These are phyloP conservation scores for Oldenlandia corymbosa DNA, from an alignment of 257 asterid genomes.

Conservation along the genomic window DNA sequence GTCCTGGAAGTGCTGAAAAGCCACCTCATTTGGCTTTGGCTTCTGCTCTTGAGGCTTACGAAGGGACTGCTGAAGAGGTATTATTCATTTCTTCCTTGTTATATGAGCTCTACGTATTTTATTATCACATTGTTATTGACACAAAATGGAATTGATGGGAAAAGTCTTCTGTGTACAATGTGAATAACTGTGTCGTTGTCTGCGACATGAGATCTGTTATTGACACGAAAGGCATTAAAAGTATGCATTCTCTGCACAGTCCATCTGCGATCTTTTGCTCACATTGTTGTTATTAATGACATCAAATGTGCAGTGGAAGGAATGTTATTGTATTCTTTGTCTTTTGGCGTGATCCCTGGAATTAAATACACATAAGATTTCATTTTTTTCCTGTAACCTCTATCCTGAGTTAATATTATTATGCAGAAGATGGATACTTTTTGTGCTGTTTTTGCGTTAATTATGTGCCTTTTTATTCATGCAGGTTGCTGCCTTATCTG, in stretches of 20 bases:
- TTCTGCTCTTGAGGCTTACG: conserved; percentile 67
- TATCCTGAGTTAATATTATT: background rate
- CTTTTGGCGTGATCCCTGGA: background rate
- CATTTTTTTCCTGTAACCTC: background rate
- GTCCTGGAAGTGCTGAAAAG: conserved; percentile 47
- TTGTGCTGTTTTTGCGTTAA: conserved; percentile 6
- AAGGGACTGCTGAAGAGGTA: conserved; percentile 90
- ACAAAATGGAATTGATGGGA: too few relatives aligned
- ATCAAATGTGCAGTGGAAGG: background rate
- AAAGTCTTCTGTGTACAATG: too few relatives aligned
- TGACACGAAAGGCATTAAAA: too few relatives aligned
- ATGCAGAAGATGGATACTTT: background rate
- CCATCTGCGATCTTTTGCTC: background rate
- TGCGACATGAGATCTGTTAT: too few relatives aligned
- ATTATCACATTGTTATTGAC: too few relatives aligned
- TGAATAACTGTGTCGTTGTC: too few relatives aligned
- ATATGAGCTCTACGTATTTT: too few relatives aligned
- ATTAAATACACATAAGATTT: background rate
- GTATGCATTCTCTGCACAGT: too few relatives aligned
- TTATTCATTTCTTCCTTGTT: conserved; percentile 17
- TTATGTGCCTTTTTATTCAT: conserved; percentile 23
- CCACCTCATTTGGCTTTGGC: conserved; percentile 59
- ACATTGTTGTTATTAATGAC: background rate
- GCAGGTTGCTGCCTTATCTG: conserved; percentile 89
- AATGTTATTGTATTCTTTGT: background rate